Conservation (phyloP, 2,329 filamentous ascomycete genomes). For the Pestalotiopsis sp. region DNA sequence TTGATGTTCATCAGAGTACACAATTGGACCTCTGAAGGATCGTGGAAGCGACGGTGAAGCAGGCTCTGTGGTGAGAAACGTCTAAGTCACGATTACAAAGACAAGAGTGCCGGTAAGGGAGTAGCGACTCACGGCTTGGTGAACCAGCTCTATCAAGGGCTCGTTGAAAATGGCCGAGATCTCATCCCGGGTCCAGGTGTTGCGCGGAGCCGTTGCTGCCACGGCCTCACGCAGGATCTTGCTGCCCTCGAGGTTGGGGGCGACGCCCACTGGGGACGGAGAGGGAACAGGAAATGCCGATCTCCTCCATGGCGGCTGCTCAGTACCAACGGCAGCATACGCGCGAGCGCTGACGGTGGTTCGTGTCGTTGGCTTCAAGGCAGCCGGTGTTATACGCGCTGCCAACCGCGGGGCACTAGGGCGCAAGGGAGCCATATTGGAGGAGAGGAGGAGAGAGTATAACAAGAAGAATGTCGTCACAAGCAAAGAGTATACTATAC, state of each 20-base stretch:
- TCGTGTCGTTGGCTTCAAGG: not conserved
- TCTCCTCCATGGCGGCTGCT: not conserved
- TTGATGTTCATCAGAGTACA: conserved; percentile 98
- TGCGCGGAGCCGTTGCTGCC: conserved; percentile 60
- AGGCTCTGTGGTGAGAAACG: conserved; percentile 53
- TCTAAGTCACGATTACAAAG: conserved; percentile 10
- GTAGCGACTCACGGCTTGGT: conserved; percentile 63
- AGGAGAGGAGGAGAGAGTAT: not conserved
- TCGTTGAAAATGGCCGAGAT: conserved; percentile 80
- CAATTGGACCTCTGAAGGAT: conserved; percentile 81
- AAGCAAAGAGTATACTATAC: not conserved
- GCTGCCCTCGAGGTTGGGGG: not conserved
- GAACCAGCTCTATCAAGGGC: conserved; percentile 76
- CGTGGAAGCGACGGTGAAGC: conserved; percentile 83
- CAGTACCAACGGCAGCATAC: conserved; percentile 4
- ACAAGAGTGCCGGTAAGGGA: not conserved
- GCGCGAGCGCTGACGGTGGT: not conserved
- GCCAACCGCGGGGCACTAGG: not conserved
- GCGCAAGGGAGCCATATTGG: not conserved
- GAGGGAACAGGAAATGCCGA: not conserved
- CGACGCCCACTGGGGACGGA: not conserved
- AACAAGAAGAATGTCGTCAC: not conserved
- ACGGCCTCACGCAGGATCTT: conserved; percentile 52
- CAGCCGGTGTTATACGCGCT: not conserved
- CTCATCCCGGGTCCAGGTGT: conserved; percentile 79